phyloP scores from a whole-genome alignment of 1,284 basidiomycete genomes.

The Apiotrichum sp. region DNA sequence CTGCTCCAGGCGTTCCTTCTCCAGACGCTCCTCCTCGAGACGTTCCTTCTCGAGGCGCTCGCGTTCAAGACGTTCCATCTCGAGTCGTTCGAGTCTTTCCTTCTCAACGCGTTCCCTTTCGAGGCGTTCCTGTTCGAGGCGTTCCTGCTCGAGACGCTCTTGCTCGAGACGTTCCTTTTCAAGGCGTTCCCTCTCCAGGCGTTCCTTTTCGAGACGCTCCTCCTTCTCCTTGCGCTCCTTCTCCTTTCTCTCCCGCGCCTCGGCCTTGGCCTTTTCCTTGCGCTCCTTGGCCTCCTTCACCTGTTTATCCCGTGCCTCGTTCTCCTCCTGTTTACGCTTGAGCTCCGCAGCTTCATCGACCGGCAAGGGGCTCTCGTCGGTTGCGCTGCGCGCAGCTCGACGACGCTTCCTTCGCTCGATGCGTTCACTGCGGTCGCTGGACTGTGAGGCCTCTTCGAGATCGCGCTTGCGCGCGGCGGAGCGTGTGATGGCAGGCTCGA shows the following conservation, averaged over 20 bases:
- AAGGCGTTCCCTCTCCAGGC: conserved; percentile 5
- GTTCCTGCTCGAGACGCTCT: not conserved
- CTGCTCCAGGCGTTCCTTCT: not conserved
- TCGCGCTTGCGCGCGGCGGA: conserved; percentile 11
- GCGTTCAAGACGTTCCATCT: not conserved
- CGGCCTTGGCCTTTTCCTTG: not conserved
- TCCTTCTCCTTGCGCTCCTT: too few species aligned
- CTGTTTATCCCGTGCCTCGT: too few species aligned
- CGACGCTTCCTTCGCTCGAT: conserved; percentile 1
- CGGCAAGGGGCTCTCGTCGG: not conserved
- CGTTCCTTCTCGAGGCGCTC: not conserved
- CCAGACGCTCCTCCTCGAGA: not conserved
- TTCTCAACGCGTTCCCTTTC: not conserved
- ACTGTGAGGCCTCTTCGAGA: not conserved
- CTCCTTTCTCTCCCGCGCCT: too few species aligned
- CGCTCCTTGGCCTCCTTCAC: not conserved
- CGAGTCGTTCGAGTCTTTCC: not conserved
- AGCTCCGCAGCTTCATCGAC: too few species aligned
- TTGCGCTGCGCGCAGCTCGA: not conserved
- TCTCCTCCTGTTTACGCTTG: too few species aligned
- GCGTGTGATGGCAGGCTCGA: conserved; percentile 3
- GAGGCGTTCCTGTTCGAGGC: not conserved
- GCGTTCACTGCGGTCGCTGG: not conserved
- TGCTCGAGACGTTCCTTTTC: not conserved
- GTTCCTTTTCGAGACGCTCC: too few species aligned